phyloP scores from a whole-genome alignment of 352 stramenopile species.

The Phytopythium boreale region DNA sequence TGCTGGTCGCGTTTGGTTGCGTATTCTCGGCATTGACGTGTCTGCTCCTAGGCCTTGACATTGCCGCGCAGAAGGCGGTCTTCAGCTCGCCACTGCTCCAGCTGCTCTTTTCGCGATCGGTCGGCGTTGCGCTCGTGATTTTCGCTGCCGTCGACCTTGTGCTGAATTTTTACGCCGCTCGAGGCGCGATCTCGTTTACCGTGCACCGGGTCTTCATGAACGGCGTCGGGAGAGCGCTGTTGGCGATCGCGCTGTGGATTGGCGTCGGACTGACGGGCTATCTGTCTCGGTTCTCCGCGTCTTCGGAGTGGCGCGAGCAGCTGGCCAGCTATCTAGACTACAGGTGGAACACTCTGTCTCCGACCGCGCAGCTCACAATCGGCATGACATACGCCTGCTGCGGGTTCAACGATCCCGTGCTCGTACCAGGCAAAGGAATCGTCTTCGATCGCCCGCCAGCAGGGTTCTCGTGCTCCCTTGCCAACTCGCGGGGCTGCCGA shows the following conservation, averaged over 20 bases:
- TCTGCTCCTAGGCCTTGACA: slow-evolving; percentile 36
- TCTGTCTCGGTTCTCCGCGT: slow-evolving; percentile 30
- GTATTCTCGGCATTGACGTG: slow-evolving; percentile 27
- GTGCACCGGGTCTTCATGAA: slow-evolving; percentile 51
- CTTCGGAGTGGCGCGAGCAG: slow-evolving; percentile 24
- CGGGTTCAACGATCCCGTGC: slow-evolving; percentile 45
- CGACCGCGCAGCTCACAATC: slow-evolving; percentile 28
- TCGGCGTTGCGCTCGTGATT: slow-evolving; percentile 30
- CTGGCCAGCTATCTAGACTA: slow-evolving; percentile 33
- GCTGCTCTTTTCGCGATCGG: slow-evolving; percentile 37
- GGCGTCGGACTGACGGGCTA: slow-evolving; percentile 29
- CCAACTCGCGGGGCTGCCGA: slow-evolving; percentile 34
- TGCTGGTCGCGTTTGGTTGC: slow-evolving; percentile 20
- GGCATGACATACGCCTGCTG: slow-evolving; percentile 47
- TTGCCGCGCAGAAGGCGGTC: slow-evolving; percentile 29
- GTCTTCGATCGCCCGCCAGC: slow-evolving; percentile 44
- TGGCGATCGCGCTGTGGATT: slow-evolving; percentile 24
- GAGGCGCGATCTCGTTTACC: slow-evolving; percentile 27
- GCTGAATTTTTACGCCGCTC: slow-evolving; percentile 32
- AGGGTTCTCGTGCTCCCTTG: slow-evolving; percentile 36
- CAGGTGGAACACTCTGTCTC: slow-evolving; percentile 32
- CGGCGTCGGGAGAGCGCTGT: slow-evolving; percentile 11
- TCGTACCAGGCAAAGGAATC: slow-evolving; percentile 25
- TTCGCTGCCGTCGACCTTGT: slow-evolving; percentile 25
- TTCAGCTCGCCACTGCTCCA: slow-evolving; percentile 51